These are phyloP conservation scores for Carex parvula DNA, from an alignment of 176 grass and related monocot genomes.

Conservation along the genomic window DNA sequence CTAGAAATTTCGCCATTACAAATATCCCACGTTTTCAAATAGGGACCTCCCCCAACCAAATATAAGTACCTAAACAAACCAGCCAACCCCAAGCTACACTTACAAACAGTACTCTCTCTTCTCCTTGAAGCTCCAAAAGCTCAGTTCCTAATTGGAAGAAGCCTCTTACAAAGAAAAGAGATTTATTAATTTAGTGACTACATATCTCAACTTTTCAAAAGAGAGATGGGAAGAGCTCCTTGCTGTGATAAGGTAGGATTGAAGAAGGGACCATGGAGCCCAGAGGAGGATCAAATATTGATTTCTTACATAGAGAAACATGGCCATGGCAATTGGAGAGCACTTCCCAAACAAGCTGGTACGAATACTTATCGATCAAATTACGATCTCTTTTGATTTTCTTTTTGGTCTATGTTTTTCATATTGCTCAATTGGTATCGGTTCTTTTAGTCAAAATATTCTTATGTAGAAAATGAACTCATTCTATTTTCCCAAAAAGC, in stretches of 20 bases:
- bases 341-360: constrained; percentile 68
- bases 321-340: constrained; percentile 83
- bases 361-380: neutral
- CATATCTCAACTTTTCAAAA: neutral
- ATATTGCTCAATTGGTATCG: neutral
- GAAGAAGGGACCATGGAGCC: constrained; percentile 71
- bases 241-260: constrained; percentile 84
- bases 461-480: neutral
- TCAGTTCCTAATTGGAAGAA: neutral
- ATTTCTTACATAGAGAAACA: constrained; percentile 55
- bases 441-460: neutral
- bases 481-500: neutral
- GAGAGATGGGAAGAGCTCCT: constrained; percentile 56
- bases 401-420: neutral
- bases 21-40: neutral
- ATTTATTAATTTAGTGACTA: neutral
- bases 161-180: neutral
- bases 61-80: constrained; percentile 11
- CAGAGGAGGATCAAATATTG: constrained; percentile 59
- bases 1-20: neutral
- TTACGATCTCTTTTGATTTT: neutral
- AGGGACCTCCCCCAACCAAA: neutral
- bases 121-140: neutral
- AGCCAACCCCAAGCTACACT: neutral
- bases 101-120: neutral